A percentile compares a stretch with the other conserved stretches of the same genome.
These are phyloP conservation scores for Penicillium steckii DNA, from an alignment of 495 filamentous ascomycete species.

Conservation along the genomic window DNA sequence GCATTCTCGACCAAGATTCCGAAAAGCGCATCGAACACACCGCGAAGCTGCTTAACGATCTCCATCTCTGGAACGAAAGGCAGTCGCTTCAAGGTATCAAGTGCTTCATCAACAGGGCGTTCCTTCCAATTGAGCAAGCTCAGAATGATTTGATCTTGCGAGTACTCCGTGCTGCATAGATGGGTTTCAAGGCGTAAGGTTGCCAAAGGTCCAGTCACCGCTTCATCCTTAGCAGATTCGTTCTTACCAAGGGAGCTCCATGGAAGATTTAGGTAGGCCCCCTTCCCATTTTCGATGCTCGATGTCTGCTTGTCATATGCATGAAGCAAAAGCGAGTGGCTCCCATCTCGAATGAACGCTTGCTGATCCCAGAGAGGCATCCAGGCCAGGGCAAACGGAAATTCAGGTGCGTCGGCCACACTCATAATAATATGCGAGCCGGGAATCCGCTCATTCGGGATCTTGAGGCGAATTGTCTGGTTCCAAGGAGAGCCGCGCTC, in stretches of 20 bases:
- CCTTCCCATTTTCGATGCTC: slow-evolving; percentile 57
- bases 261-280: slow-evolving; percentile 80
- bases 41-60: slow-evolving; percentile 86
- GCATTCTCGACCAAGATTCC: slow-evolving; percentile 84
- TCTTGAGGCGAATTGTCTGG: slow-evolving; percentile 79
- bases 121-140: slow-evolving; percentile 85
- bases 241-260: slow-evolving; percentile 70
- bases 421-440: slow-evolving; percentile 87
- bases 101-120: slow-evolving; percentile 63
- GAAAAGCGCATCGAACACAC: slow-evolving; percentile 92
- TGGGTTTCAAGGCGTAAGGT: slow-evolving; percentile 79
- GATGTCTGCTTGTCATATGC: slow-evolving; percentile 85
- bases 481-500: slow-evolving; percentile 79
- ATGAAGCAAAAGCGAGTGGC: slow-evolving; percentile 80
- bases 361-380: slow-evolving; percentile 92
- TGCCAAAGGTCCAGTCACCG: slow-evolving; percentile 71
- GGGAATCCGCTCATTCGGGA: slow-evolving; percentile 77
- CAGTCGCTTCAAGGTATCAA: slow-evolving; percentile 73
- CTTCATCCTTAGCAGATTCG: slow-evolving; percentile 66
- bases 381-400: slow-evolving; percentile 86
- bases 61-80: slow-evolving; percentile 97
- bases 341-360: slow-evolving; percentile 86
- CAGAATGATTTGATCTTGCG: slow-evolving; percentile 86
- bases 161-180: slow-evolving; percentile 93
- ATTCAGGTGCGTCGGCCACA: slow-evolving; percentile 76